A percentile compares a stretch with the other conserved stretches of the same genome.
phyloP scores from a whole-genome alignment of 768 basidiomycete species.

The Podaxis sp. region DNA sequence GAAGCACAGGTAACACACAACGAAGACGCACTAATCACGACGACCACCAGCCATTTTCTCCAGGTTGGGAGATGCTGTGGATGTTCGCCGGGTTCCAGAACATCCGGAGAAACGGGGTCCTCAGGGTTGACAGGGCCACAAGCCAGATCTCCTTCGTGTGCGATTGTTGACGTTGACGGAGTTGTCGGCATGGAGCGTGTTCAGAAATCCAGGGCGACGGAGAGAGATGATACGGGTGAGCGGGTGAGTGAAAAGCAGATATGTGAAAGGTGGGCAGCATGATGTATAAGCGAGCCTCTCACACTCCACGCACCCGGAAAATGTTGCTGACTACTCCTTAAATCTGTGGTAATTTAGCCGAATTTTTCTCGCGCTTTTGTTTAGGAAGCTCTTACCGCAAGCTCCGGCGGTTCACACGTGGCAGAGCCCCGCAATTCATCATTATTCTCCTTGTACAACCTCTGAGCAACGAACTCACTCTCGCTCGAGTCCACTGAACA shows the following conservation, averaged over 20 bases:
- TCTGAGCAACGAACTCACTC: too few relatives aligned
- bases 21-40: conserved; percentile 45
- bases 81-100: conserved; percentile 40
- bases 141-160: neutral
- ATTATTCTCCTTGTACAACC: neutral
- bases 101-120: conserved; percentile 27
- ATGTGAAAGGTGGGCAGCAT: neutral
- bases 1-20: conserved; percentile 57
- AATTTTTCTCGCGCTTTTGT: neutral
- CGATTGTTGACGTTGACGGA: neutral
- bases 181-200: neutral
- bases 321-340: neutral
- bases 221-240: neutral
- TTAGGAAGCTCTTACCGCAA: neutral
- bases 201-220: neutral
- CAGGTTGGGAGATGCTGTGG: conserved; percentile 39
- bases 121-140: neutral
- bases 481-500: too few relatives aligned
- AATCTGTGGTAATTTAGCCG: neutral
- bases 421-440: neutral
- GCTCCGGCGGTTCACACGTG: neutral
- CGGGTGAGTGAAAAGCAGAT: neutral
- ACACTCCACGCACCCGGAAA: neutral
- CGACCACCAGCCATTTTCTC: conserved; percentile 50
- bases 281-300: neutral